These are phyloP conservation scores for Cercospora berteroae DNA, from an alignment of 2,329 filamentous ascomycete genomes.

Conservation along the genomic window DNA sequence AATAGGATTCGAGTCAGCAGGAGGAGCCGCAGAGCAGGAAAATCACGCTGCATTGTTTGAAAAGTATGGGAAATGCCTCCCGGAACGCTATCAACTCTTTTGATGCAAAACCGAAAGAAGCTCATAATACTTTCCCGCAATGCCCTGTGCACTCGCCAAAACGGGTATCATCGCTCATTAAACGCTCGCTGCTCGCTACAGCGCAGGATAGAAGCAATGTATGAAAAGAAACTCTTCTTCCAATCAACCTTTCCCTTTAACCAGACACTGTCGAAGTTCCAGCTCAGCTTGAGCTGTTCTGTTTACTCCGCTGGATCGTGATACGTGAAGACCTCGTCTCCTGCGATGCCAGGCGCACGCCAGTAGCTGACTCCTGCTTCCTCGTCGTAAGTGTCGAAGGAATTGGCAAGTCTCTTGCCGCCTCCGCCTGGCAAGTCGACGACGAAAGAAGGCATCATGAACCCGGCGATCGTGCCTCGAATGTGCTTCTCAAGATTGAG, in stretches of 20 bases:
- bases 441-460: constrained; percentile 62
- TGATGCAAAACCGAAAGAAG: neutral
- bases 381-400: constrained; percentile 55
- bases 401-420: constrained; percentile 60
- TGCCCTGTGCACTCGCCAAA: neutral
- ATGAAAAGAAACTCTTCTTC: neutral
- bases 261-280: constrained; percentile 5
- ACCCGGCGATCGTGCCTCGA: constrained; percentile 61
- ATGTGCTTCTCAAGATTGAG: constrained; percentile 58
- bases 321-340: constrained; percentile 53
- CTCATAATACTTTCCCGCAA: neutral
- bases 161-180: neutral
- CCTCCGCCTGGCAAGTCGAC: constrained; percentile 64
- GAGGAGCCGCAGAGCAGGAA: neutral
- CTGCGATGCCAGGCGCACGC: constrained; percentile 55
- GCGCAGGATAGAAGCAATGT: neutral
- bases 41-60: neutral
- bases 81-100: neutral
- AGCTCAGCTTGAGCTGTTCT: constrained; percentile 7
- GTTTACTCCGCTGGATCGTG: constrained; percentile 50
- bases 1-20: neutral
- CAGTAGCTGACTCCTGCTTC: constrained; percentile 56
- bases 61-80: neutral
- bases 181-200: neutral
- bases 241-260: neutral